Conservation (phyloP, 2,329 filamentous ascomycete species). For the Calonectria henricotiae region DNA sequence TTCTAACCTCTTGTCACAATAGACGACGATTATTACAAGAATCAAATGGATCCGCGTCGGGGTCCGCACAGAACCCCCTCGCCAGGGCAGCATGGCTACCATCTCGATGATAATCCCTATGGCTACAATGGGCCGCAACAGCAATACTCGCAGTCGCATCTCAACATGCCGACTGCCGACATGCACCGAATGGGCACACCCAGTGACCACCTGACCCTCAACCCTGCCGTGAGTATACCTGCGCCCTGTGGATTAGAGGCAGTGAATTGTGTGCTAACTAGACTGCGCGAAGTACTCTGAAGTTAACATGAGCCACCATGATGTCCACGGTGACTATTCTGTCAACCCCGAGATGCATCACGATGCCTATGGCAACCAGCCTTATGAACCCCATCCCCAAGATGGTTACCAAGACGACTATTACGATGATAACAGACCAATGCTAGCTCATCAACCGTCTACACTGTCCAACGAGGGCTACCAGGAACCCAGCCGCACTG, state of each 20-base stretch:
- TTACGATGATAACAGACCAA: conserved; percentile 82
- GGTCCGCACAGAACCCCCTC: conserved; percentile 48
- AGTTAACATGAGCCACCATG: conserved; percentile 66
- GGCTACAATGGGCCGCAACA: conserved; percentile 51
- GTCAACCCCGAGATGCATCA: conserved; percentile 89
- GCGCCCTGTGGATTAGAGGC: neutral
- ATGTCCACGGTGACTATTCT: conserved; percentile 76
- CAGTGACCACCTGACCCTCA: conserved; percentile 84
- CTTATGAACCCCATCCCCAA: conserved; percentile 80
- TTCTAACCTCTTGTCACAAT: conserved; percentile 46
- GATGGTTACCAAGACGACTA: conserved; percentile 79
- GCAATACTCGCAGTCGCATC: conserved; percentile 48
- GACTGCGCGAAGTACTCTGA: conserved; percentile 65
- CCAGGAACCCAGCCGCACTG: conserved; percentile 60
- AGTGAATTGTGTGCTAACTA: conserved; percentile 34
- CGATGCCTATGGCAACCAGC: conserved; percentile 87
- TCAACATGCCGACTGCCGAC: conserved; percentile 53
- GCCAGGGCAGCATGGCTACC: conserved; percentile 78
- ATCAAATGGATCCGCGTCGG: conserved; percentile 67
- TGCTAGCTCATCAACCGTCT: conserved; percentile 77
- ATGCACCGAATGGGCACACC: conserved; percentile 69
- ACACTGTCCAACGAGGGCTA: conserved; percentile 63
- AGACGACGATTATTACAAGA: conserved; percentile 76
- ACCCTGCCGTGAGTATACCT: conserved; percentile 81
- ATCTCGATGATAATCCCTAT: conserved; percentile 86